Base-by-base conservation (phyloP, 495 filamentous ascomycete genomes). In the Hypoxylon lienhwacheense region DNA sequence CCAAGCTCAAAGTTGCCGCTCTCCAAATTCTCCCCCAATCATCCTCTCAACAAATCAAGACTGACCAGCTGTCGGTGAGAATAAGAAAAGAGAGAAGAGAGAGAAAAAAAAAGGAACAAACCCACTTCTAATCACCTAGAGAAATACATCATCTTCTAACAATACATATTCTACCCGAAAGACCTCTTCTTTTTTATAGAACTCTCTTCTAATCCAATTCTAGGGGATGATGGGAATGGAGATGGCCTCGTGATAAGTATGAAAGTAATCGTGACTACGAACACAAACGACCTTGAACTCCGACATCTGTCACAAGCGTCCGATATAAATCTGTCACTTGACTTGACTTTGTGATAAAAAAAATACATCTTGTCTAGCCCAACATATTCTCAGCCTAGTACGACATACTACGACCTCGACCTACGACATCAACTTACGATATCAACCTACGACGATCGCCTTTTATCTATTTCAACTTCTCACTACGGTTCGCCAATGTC, bases 31-130 rank as follows among this genome's bases (percentile, higher is more conserved):
- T n/a, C n/a, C n/a, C n/a, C n/a, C n/a, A n/a, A n/a, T n/a, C n/a
- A n/a, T 29, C 25, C 52, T 35, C 55, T 47, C 58, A 61, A 61
- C 58, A 61, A 61, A 59, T 61, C 51, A 54, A 46, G 5, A 28
- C 11, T 36, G 28, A 33, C 47, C 42, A 55, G 51, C 43, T 55
- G 58, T 61, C 58, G 58, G 58, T 61, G 58, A 55, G 57, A 55
- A 47, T n/a, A 41, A 40, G 5, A 5, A 28, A 28, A 28, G 25
- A 28, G 25, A 5, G 5, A 28, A 28, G n/a, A 28, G 25, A 28
- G 2, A 7, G 8, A 31, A 31, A 8, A 7, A 7, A 31, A 31
- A 31, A 31, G 28, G 21, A 39, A 24, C 3, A 21, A 49, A 24
- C 37, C 35, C 32, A 40, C 44, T n/a, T 22, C 8, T 14, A 7